A percentile compares a stretch with the other conserved stretches of the same genome.
These are phyloP conservation scores for Boletus pseudo-olivaceus DNA, from an alignment of 768 basidiomycete species.

Conservation along the genomic window DNA sequence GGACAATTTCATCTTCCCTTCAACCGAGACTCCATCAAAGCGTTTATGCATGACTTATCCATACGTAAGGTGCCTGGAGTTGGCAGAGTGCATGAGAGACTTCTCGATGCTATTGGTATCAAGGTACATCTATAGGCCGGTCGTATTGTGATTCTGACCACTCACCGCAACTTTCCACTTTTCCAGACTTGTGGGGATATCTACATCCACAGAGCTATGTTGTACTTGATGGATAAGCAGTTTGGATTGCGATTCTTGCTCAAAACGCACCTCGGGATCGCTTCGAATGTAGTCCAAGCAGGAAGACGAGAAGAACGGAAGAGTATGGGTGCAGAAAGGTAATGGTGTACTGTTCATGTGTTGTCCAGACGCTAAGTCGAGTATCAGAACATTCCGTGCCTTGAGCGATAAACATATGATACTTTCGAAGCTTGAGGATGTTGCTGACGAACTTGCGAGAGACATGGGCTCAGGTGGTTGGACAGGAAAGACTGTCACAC, in stretches of 20 bases:
- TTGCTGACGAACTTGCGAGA: slow-evolving; percentile 75
- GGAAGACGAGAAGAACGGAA: slow-evolving; percentile 78
- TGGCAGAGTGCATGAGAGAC: slow-evolving; percentile 85
- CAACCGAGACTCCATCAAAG: slow-evolving; percentile 55
- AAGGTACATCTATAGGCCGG: slow-evolving; percentile 41
- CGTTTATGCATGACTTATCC: slow-evolving; percentile 77
- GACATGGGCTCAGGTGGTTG: slow-evolving; percentile 81
- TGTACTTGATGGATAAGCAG: slow-evolving; percentile 85
- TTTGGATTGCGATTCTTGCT: slow-evolving; percentile 77
- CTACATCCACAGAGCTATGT: slow-evolving; percentile 62
- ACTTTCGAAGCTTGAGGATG: slow-evolving; percentile 71
- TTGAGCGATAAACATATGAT: slow-evolving; percentile 64
- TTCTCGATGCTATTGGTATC: slow-evolving; percentile 84
- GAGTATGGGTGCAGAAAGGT: slow-evolving; percentile 92
- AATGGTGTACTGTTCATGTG: background rate
- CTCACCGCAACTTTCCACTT: background rate
- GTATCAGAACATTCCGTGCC: slow-evolving; percentile 68
- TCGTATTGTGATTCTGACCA: background rate
- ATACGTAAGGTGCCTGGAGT: slow-evolving; percentile 89
- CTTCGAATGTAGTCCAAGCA: slow-evolving; percentile 77
- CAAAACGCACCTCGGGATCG: slow-evolving; percentile 79
- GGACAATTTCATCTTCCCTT: slow-evolving; percentile 82
- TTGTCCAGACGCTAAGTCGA: background rate
- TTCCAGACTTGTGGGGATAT: slow-evolving; percentile 87
- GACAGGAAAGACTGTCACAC: slow-evolving; percentile 83